These are phyloP conservation scores for Globomyces sp. DNA, from an alignment of 371 early-diverging fungal species.

Conservation along the genomic window DNA sequence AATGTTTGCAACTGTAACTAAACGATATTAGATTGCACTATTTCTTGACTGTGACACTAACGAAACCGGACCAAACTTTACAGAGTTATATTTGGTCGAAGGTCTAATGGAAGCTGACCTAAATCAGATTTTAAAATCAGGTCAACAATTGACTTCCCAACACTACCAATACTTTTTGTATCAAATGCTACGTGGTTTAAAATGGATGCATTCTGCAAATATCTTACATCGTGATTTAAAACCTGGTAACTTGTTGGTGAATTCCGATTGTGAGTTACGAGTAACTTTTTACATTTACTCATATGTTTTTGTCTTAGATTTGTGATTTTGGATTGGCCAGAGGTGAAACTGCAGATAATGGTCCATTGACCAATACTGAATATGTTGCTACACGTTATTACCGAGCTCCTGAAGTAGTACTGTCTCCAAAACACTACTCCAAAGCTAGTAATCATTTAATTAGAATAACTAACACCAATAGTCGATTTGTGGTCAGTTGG, in stretches of 20 bases:
- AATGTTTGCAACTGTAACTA: constrained; percentile 34
- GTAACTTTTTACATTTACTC: constrained; percentile 20
- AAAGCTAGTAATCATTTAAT: constrained; percentile 65
- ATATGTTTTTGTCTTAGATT: constrained; percentile 50
- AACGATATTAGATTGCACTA: constrained; percentile 17
- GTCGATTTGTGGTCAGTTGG: constrained; percentile 99
- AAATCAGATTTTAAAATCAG: constrained; percentile 49
- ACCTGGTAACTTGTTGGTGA: constrained; percentile 60
- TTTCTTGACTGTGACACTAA: constrained; percentile 24
- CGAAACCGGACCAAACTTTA: constrained; percentile 21
- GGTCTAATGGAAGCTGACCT: constrained; percentile 58
- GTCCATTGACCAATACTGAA: constrained; percentile 64
- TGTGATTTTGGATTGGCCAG: constrained; percentile 97
- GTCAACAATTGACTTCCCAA: constrained; percentile 47
- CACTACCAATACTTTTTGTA: constrained; percentile 59
- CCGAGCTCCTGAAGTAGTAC: constrained; percentile 97
- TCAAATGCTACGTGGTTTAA: constrained; percentile 62
- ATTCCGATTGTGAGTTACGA: constrained; percentile 53
- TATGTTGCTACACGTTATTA: constrained; percentile 98
- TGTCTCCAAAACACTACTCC: constrained; percentile 92
- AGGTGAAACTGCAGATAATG: constrained; percentile 73
- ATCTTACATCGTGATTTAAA: constrained; percentile 72
- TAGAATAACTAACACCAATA: constrained; percentile 14
- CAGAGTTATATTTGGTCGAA: constrained; percentile 42
- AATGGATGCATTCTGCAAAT: constrained; percentile 61